phyloP scores from a whole-genome alignment of 768 basidiomycete genomes.

The Pulveroboletus sp. region DNA sequence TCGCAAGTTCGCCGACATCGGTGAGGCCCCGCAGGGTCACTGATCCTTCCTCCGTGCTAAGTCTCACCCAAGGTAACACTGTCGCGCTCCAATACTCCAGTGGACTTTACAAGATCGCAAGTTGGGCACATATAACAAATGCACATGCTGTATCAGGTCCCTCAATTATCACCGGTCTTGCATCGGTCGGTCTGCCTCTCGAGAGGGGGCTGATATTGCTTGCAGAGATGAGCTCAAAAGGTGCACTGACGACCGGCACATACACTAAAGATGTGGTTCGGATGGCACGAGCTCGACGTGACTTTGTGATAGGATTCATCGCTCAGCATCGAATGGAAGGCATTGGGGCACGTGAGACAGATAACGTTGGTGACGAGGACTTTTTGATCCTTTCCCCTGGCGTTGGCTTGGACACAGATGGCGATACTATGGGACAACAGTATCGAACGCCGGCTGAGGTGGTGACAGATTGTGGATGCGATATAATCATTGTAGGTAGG shows the following conservation, averaged over 20 bases:
- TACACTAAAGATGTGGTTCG: conserved; percentile 83
- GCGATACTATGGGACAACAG: conserved; percentile 91
- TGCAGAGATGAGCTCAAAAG: conserved; percentile 94
- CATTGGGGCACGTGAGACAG: conserved; percentile 37
- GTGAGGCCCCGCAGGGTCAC: conserved; percentile 38
- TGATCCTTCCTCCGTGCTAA: neutral
- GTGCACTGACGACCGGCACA: conserved; percentile 72
- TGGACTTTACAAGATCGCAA: conserved; percentile 89
- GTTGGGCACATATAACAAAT: conserved; percentile 96
- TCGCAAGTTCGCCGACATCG: conserved; percentile 98
- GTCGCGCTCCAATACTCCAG: conserved; percentile 92
- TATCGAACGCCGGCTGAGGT: conserved; percentile 89
- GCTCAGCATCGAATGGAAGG: conserved; percentile 82
- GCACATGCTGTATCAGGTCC: conserved; percentile 97
- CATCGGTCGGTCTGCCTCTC: conserved; percentile 79
- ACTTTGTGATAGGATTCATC: conserved; percentile 96
- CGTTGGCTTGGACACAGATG: conserved; percentile 73
- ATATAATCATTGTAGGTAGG: conserved; percentile 95
- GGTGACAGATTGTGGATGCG: conserved; percentile 75
- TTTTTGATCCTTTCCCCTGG: conserved; percentile 92
- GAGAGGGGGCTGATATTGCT: conserved; percentile 83
- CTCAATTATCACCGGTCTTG: conserved; percentile 85
- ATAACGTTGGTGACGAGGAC: conserved; percentile 52
- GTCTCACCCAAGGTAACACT: conserved; percentile 73
- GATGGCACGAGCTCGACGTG: conserved; percentile 77